Evolutionary conservation across 2,329 filamentous ascomycete species (phyloP).

Genomic region (Calonectria pseudoturangicola): DNA sequence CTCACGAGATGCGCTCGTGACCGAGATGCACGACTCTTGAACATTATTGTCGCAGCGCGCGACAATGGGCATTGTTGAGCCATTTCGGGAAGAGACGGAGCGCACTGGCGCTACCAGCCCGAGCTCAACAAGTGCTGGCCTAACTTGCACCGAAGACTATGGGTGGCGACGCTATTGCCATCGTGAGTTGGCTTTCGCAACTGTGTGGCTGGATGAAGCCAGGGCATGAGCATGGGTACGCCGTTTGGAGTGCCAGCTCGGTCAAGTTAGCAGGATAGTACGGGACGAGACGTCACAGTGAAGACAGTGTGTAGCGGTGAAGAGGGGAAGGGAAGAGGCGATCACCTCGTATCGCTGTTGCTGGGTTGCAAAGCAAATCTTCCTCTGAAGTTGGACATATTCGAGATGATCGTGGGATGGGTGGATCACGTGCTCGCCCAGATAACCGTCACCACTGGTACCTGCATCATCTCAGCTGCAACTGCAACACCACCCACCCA

Average conservation of each 20-base stretch:
- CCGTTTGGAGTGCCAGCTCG: neutral
- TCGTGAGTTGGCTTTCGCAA: slow-evolving; percentile 8
- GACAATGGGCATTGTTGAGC: slow-evolving; percentile 4
- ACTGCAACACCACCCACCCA: slow-evolving; percentile 26
- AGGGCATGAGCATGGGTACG: neutral
- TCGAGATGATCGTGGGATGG: neutral
- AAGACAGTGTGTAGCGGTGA: neutral
- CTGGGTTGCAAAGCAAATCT: neutral
- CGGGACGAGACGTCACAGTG: neutral
- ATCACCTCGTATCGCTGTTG: neutral
- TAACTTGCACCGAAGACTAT: neutral
- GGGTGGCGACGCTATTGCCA: neutral
- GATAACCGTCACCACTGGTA: neutral
- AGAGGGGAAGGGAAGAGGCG: neutral
- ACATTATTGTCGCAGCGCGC: neutral
- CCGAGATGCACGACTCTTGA: slow-evolving; percentile 35
- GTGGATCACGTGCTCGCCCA: slow-evolving; percentile 8
- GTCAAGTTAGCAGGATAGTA: slow-evolving; percentile 17
- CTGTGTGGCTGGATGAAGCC: neutral
- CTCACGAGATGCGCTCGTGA: slow-evolving; percentile 35
- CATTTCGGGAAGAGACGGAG: slow-evolving; percentile 38
- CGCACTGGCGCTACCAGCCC: neutral
- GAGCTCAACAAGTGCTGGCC: slow-evolving; percentile 9
- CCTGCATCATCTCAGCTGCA: slow-evolving; percentile 26
- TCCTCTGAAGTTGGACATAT: neutral